Percentiles rank a stretch among this genome's conserved stretches.
phyloP scores from a whole-genome alignment of 2,329 filamentous ascomycete genomes.

The Penicillium fuscoglaucum region DNA sequence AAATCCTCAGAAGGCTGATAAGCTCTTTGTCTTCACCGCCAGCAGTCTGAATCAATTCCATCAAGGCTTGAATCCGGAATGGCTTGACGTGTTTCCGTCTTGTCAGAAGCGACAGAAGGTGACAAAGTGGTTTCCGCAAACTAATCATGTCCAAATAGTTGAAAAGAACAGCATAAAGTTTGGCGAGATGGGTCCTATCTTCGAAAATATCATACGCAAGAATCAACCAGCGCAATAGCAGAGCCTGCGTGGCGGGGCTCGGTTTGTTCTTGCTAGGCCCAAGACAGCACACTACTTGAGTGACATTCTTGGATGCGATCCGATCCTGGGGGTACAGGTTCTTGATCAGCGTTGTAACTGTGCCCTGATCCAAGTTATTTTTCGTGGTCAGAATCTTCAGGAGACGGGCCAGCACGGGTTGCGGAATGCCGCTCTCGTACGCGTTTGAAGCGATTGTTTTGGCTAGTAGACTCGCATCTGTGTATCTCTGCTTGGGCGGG shows the following conservation, averaged over 20 bases:
- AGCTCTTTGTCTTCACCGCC: constrained; percentile 71
- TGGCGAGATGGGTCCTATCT: constrained; percentile 62
- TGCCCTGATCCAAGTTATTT: constrained; percentile 73
- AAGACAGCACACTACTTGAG: constrained; percentile 70
- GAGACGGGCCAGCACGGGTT: constrained; percentile 60
- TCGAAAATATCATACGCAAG: constrained; percentile 72
- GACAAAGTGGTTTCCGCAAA: constrained; percentile 69
- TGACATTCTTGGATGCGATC: constrained; percentile 61
- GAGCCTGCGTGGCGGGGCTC: constrained; percentile 66
- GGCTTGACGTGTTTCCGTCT: constrained; percentile 79
- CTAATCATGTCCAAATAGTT: constrained; percentile 78
- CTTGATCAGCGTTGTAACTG: constrained; percentile 66
- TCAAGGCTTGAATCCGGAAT: constrained; percentile 74
- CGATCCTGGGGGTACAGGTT: constrained; percentile 72
- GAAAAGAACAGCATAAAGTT: constrained; percentile 74
- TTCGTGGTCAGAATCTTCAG: constrained; percentile 67
- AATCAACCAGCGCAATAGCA: constrained; percentile 75
- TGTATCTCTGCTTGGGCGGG: constrained; percentile 65
- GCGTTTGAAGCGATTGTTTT: constrained; percentile 63
- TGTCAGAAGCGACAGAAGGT: constrained; percentile 76
- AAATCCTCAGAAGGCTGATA: constrained; percentile 74
- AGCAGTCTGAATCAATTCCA: constrained; percentile 50
- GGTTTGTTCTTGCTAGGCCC: constrained; percentile 77
- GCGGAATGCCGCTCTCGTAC: constrained; percentile 67
- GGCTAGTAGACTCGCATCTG: constrained; percentile 63